Percentiles rank a stretch among this genome's conserved stretches.
Evolutionary conservation across 1,139 yeast species (phyloP).

Genomic region (Candida tropicalis): DNA sequence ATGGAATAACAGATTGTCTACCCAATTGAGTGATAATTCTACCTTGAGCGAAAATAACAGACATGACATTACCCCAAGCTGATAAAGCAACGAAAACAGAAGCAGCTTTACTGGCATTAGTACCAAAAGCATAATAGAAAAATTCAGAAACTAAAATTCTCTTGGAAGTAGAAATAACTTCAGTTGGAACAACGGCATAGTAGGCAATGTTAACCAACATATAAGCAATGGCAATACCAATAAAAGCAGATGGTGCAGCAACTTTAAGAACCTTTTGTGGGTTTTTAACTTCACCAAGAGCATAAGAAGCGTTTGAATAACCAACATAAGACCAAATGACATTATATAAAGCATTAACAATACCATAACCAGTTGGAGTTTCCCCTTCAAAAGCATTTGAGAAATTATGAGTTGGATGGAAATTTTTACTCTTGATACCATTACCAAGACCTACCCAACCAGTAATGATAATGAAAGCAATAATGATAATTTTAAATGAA

Average conservation of each 20-base stretch:
- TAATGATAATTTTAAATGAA: slow-evolving; percentile 67
- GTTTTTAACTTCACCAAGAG: slow-evolving; percentile 73
- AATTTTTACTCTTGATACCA: slow-evolving; percentile 54
- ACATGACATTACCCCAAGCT: slow-evolving; percentile 51
- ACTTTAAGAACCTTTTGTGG: slow-evolving; percentile 44
- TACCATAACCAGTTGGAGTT: slow-evolving; percentile 71
- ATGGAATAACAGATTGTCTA: slow-evolving; percentile 51
- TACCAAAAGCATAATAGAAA: slow-evolving; percentile 49
- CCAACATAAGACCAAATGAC: slow-evolving; percentile 83
- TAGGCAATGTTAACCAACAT: slow-evolving; percentile 60
- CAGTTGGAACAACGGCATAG: slow-evolving; percentile 59
- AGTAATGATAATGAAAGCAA: slow-evolving; percentile 66
- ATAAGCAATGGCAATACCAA: slow-evolving; percentile 69
- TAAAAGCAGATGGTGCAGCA: slow-evolving; percentile 53
- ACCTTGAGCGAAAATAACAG: slow-evolving; percentile 53
- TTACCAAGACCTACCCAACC: slow-evolving; percentile 86
- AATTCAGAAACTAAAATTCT: slow-evolving; percentile 51
- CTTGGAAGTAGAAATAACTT: slow-evolving; percentile 44
- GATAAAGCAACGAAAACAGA: slow-evolving; percentile 53
- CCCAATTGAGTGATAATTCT: slow-evolving; percentile 52
- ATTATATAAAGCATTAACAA: slow-evolving; percentile 76
- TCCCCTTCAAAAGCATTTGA: slow-evolving; percentile 59
- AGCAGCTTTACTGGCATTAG: slow-evolving; percentile 49
- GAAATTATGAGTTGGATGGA: slow-evolving; percentile 60
- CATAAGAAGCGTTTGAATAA: slow-evolving; percentile 78